phyloP scores from a whole-genome alignment of 192 early-diverging fungal genomes.

The Coemansia sp. region DNA sequence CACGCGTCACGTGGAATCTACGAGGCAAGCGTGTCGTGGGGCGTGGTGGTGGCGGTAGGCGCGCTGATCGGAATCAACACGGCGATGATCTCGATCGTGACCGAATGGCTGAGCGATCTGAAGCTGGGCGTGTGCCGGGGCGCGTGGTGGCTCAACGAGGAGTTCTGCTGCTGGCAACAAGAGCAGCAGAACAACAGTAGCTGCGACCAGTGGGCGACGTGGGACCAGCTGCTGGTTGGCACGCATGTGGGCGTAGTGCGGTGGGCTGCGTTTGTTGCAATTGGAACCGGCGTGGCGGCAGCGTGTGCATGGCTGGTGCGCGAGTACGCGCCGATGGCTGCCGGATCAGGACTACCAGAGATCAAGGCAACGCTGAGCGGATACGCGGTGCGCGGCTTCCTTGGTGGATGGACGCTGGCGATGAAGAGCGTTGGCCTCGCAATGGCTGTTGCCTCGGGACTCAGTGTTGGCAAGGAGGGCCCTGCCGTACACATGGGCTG shows the following conservation, averaged over 20 bases:
- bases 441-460: conserved; percentile 78
- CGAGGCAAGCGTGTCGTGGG: conserved; percentile 82
- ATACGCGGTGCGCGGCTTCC: conserved; percentile 91
- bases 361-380: conserved; percentile 87
- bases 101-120: conserved; percentile 89
- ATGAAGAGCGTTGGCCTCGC: conserved; percentile 77
- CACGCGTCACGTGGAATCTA: conserved; percentile 47
- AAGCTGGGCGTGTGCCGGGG: conserved; percentile 80
- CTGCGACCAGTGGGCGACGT: conserved; percentile 73
- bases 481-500: conserved; percentile 93
- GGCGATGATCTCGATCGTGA: conserved; percentile 84
- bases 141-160: conserved; percentile 89
- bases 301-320: conserved; percentile 75
- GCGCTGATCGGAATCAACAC: conserved; percentile 79
- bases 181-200: neutral
- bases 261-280: conserved; percentile 75
- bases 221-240: conserved; percentile 65
- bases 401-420: conserved; percentile 87
- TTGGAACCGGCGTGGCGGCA: conserved; percentile 75
- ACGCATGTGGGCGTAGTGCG: conserved; percentile 61
- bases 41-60: conserved; percentile 81
- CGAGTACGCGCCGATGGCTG: conserved; percentile 82
- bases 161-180: conserved; percentile 88
- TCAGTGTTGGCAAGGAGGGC: conserved; percentile 92
- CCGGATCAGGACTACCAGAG: conserved; percentile 93